Evolutionary conservation across 331 rosid species (phyloP).

Genomic region (Acacia concinna): DNA sequence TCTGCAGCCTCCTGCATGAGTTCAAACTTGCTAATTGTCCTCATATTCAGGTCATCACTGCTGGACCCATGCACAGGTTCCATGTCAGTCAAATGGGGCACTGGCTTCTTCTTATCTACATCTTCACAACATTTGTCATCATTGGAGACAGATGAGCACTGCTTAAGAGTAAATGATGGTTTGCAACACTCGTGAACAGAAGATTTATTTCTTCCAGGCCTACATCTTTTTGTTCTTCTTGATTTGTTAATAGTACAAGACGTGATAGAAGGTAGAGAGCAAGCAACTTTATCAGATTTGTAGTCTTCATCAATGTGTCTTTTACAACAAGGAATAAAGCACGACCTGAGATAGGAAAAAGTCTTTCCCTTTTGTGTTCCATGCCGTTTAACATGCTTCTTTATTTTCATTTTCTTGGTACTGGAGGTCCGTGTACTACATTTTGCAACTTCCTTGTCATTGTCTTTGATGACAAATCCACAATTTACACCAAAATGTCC

Average conservation of each 20-base stretch:
- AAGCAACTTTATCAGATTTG: constrained; percentile 30
- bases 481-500: constrained; percentile 30
- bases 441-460: constrained; percentile 35
- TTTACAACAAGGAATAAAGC: constrained; percentile 38
- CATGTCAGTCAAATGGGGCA: constrained; percentile 34
- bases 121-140: constrained; percentile 39
- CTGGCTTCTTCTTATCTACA: constrained; percentile 43
- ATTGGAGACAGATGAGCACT: constrained; percentile 39
- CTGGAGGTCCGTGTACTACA: constrained; percentile 6
- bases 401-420: constrained; percentile 32
- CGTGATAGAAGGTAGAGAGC: constrained; percentile 36
- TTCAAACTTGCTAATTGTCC: constrained; percentile 28
- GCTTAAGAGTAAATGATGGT: constrained; percentile 43
- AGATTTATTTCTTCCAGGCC: constrained; percentile 20
- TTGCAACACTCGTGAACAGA: constrained; percentile 26
- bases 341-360: constrained; percentile 27
- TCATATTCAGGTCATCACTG: constrained; percentile 27
- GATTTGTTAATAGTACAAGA: constrained; percentile 22
- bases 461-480: constrained; percentile 34
- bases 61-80: constrained; percentile 38
- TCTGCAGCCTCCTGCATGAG: constrained; percentile 29
- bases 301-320: neutral
- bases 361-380: constrained; percentile 36
- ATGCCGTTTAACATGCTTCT: constrained; percentile 35
- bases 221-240: constrained; percentile 32